Base-by-base conservation (phyloP, 192 early-diverging fungal genomes). In the Glomus cerebriforme region DNA sequence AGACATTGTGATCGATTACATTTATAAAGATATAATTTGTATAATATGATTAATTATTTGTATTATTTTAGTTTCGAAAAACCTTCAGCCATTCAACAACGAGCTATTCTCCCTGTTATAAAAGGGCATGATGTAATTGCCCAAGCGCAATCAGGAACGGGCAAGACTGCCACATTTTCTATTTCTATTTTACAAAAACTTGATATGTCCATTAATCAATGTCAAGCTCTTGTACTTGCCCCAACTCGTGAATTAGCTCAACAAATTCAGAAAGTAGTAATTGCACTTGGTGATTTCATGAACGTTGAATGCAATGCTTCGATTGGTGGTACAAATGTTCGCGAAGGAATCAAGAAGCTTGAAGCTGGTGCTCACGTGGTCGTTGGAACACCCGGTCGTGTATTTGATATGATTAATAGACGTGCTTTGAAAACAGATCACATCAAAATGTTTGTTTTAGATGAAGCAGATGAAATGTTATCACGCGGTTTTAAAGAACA, bases 11-110 rank as follows among this genome's bases (percentile, higher is more conserved):
- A 10, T 39, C 39, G 7, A 39, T 39, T 39, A 8, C 2, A 43
- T 43, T 12, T 43, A 10, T 43, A 43, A 43, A 12, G 12, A 12
- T 43, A 43, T n/a, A 43, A 43, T 1, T 43, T 43, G 10, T 39
- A n/a, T 39, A 39, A 39, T 9, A 10, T 39, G 10, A 39, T 39
- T 10, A n/a, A n/a, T 64, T 26, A 9, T 39, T 67, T 47, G 10
- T 45, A 34, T 39, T 22, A 37, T 68, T 59, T 10, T 70, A 94
- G 92, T 95, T 87, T 98, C 96, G 98, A 99, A 83, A 94, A 94
- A 81, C 98, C 96, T 7, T 98, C 96, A 3, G 96, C 98, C 75
- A 99, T 99, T 87, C 98, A 99, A 85, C 98, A 99, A 85, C 91
- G 98, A 86, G 96, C 96, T 58, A 99, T 98, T 76, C 82, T 90